Percentiles rank a stretch among this genome's conserved stretches.
These are phyloP conservation scores for Acacia concinna DNA, from an alignment of 331 rosid species.

Conservation along the genomic window DNA sequence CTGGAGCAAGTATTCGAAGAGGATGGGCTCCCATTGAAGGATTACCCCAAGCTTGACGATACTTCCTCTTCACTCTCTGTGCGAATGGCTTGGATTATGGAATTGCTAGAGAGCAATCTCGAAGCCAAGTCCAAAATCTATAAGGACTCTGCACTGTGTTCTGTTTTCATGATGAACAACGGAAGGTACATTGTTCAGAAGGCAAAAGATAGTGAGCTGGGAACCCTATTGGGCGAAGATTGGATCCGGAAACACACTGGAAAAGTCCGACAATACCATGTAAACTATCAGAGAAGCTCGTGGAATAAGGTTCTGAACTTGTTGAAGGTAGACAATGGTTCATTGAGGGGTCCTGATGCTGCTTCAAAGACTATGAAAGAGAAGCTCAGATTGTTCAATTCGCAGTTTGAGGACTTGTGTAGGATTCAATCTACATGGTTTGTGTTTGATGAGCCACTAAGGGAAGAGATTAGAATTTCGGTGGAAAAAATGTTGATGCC, in stretches of 20 bases:
- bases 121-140: conserved; percentile 67
- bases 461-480: conserved; percentile 56
- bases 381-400: conserved; percentile 54
- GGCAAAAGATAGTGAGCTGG: conserved; percentile 63
- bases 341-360: conserved; percentile 47
- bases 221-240: conserved; percentile 58
- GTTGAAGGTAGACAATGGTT: conserved; percentile 51
- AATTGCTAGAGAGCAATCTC: conserved; percentile 64
- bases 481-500: conserved; percentile 46
- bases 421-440: conserved; percentile 56
- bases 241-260: conserved; percentile 67
- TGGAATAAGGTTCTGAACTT: conserved; percentile 57
- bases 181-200: conserved; percentile 54
- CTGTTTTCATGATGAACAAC: conserved; percentile 68
- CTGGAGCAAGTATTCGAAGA: conserved; percentile 72
- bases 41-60: conserved; percentile 46
- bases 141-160: conserved; percentile 51
- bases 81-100: conserved; percentile 75
- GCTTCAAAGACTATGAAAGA: conserved; percentile 57
- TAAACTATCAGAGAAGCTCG: conserved; percentile 60
- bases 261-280: conserved; percentile 47
- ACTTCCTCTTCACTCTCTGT: conserved; percentile 56
- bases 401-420: conserved; percentile 58
- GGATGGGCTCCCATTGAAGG: conserved; percentile 36
- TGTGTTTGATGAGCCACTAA: conserved; percentile 52